phyloP scores from a whole-genome alignment of 164 flowering plant species.

The Echeveria elegans region DNA sequence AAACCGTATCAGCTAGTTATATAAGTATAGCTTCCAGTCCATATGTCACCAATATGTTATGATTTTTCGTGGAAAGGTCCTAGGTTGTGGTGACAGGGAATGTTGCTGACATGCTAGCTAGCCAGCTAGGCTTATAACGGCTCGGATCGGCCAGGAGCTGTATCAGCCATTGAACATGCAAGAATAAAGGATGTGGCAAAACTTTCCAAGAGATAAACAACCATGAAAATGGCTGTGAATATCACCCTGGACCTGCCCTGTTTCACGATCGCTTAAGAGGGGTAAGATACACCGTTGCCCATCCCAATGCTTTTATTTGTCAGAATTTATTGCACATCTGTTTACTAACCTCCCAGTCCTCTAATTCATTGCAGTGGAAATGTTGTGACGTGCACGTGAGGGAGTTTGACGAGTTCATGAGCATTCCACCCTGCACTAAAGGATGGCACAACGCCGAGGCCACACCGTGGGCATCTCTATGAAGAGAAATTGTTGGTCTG shows the following conservation, averaged over 20 bases:
- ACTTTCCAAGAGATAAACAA: conserved; percentile 85
- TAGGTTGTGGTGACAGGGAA: no score
- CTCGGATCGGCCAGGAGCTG: no score
- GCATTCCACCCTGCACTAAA: conserved; percentile 76
- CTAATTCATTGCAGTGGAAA: conserved; percentile 66
- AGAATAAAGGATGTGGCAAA: conserved; percentile 82
- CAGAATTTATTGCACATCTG: not conserved
- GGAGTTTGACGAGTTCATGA: conserved; percentile 94
- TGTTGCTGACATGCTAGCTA: no score
- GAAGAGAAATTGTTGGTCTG: not conserved
- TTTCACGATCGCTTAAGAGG: conserved; percentile 87
- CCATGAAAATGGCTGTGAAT: conserved; percentile 71
- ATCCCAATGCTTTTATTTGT: not conserved
- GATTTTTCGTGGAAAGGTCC: no score
- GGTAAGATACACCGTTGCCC: conserved; percentile 31
- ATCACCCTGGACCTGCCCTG: conserved; percentile 94
- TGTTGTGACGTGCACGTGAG: conserved; percentile 85
- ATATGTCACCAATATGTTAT: no score
- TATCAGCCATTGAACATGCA: no score
- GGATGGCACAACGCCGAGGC: conserved; percentile 95
- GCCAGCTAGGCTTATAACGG: no score
- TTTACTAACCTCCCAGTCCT: not conserved
- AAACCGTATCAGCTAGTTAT: no score
- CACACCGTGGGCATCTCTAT: conserved; percentile 17
- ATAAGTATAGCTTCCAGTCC: no score